Conservation (phyloP, 257 asterid genomes). For the Lithospermum erythrorhizon region DNA sequence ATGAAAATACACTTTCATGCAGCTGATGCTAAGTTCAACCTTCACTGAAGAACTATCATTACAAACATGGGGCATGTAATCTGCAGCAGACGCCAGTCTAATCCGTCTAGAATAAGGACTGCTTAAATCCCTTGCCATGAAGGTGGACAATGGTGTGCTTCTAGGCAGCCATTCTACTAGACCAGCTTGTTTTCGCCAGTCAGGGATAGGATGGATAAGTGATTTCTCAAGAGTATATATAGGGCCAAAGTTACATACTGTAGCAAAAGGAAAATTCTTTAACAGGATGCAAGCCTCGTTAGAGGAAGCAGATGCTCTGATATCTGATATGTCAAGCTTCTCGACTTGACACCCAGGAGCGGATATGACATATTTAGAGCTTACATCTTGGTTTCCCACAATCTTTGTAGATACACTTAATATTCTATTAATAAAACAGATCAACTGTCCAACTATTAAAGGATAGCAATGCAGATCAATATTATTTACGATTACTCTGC, state of each 20-base stretch:
- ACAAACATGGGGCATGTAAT: slow-evolving; percentile 17
- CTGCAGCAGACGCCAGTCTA: slow-evolving; percentile 15
- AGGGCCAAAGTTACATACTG: slow-evolving; percentile 24
- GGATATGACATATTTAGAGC: slow-evolving; percentile 18
- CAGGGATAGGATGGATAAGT: slow-evolving; percentile 25
- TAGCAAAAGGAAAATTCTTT: slow-evolving; percentile 32
- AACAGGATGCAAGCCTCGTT: slow-evolving; percentile 33
- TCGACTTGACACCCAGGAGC: slow-evolving; percentile 19
- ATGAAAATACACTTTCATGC: slow-evolving; percentile 58
- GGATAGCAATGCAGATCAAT: slow-evolving; percentile 75
- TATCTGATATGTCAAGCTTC: slow-evolving; percentile 21
- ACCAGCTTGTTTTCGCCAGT: slow-evolving; percentile 32
- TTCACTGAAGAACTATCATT: slow-evolving; percentile 18
- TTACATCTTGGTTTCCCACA: slow-evolving; percentile 21
- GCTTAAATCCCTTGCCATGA: slow-evolving; percentile 20
- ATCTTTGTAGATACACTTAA: slow-evolving; percentile 22
- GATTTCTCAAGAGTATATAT: slow-evolving; percentile 23
- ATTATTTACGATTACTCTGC: slow-evolving; percentile 31
- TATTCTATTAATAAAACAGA: slow-evolving; percentile 43
- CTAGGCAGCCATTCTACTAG: slow-evolving; percentile 22
- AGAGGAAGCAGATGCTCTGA: slow-evolving; percentile 22
- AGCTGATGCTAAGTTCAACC: slow-evolving; percentile 39
- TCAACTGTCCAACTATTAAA: slow-evolving; percentile 44
- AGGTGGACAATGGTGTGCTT: slow-evolving; percentile 8
- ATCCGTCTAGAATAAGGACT: slow-evolving; percentile 12